Base-by-base conservation (phyloP, 108 stramenopile species). In the Fragilaria radians region DNA sequence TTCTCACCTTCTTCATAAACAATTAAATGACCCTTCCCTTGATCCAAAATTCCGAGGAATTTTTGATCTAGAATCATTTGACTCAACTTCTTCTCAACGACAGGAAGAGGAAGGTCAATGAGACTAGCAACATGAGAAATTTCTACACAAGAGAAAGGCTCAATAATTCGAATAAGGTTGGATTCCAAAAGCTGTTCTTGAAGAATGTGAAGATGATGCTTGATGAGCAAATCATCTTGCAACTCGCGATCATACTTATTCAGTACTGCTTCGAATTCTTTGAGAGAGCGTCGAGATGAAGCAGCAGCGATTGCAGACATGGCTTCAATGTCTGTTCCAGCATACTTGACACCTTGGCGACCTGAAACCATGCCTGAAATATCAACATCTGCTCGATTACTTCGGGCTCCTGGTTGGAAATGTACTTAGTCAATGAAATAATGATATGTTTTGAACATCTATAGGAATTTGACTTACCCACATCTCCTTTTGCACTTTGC, bases 1-100 rank as follows among this genome's bases (percentile, higher is more conserved):
- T 74, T 81, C 24, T 81, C 89, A 18, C 68, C 71, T 51, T 86
- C 86, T 59, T 93, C 84, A 67, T 86, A 91, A 21, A 91, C 80
- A 42, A 91, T 73, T 42, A 93, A 71, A 48, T 97, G 96, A 5
- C 99, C 99, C 66, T 94, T 89, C 23, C 99, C 98, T 80, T 99
- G 97, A 87, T 98, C 98, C 61, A 99, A 75, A 63, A 97, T 98
- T 5, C 96, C 99, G 30, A 75, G 78, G 61, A 98, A 85, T 66
- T 96, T 97, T 28, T 85, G 91, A 77, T 99, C 99, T 59, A 99
- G 66, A 74, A 99, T 97, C 99, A 99, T 99, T 76, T 98, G 97
- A 48, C 89, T 87, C 28, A 99, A 76, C 78, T 98, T 99, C 59
- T 77, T 81, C 66, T 98, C 97, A 53, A 99, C 94, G 0, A 71